These are phyloP conservation scores for Pseudevernia furfuracea DNA, from an alignment of 495 filamentous ascomycete genomes.

Conservation along the genomic window DNA sequence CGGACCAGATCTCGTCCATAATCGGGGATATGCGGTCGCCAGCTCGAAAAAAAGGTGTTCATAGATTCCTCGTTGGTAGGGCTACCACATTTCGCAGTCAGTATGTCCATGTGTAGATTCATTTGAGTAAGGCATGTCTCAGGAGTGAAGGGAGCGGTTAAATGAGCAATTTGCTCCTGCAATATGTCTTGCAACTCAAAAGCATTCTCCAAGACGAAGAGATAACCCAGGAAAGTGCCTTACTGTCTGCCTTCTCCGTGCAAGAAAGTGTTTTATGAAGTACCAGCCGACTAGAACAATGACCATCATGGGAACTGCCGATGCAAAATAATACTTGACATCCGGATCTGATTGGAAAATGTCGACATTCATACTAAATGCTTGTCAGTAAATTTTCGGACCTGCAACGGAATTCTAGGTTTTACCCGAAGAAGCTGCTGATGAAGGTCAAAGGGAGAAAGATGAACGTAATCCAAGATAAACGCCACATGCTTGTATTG, in stretches of 20 bases:
- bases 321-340: conserved; percentile 47
- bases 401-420: background rate
- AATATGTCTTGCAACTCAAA: no score
- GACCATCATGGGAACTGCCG: conserved; percentile 39
- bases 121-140: no score
- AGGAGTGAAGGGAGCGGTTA: no score
- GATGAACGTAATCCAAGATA: conserved; percentile 46
- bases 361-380: conserved; percentile 43
- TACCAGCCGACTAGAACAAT: conserved; percentile 43
- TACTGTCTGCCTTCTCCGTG: conserved; percentile 36
- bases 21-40: conserved; percentile 35
- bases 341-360: conserved; percentile 29
- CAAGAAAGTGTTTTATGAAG: conserved; percentile 42
- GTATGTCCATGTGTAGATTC: no score
- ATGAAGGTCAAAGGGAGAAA: conserved; percentile 50
- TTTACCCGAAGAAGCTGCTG: conserved; percentile 32
- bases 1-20: conserved; percentile 45
- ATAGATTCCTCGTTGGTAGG: conserved; percentile 45
- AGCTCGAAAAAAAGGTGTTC: conserved; percentile 43
- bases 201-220: no score
- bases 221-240: no score
- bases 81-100: no score
- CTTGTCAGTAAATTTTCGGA: conserved; percentile 9
- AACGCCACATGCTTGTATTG: conserved; percentile 34
- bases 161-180: no score